phyloP scores from a whole-genome alignment of 1,284 basidiomycete species.

The Rhodotorula sp. region DNA sequence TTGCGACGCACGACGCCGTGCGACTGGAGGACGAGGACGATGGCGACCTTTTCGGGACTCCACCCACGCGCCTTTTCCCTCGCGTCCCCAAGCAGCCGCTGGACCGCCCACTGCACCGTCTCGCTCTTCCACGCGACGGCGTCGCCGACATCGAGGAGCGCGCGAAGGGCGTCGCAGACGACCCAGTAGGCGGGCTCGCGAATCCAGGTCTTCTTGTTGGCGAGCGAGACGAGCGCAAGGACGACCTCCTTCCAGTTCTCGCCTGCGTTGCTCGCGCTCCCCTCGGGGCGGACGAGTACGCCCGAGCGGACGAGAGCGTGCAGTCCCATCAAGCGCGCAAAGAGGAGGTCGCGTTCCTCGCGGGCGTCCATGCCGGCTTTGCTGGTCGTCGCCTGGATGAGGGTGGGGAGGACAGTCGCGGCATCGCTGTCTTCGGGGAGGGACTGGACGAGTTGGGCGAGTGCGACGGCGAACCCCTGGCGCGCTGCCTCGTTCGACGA shows the following conservation, averaged over 20 bases:
- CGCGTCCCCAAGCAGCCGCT: conserved; percentile 55
- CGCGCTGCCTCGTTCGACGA: conserved; percentile 89
- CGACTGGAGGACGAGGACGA: conserved; percentile 68
- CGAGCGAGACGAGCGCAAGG: conserved; percentile 58
- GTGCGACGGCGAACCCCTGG: conserved; percentile 89
- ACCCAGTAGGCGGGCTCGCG: conserved; percentile 89
- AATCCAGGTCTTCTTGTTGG: conserved; percentile 84
- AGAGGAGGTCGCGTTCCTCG: conserved; percentile 87
- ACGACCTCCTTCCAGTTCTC: conserved; percentile 64
- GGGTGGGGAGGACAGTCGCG: conserved; percentile 67
- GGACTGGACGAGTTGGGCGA: conserved; percentile 83
- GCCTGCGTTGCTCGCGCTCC: conserved; percentile 61
- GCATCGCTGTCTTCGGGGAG: conserved; percentile 70
- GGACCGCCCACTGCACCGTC: conserved; percentile 59
- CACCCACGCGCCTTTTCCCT: conserved; percentile 52
- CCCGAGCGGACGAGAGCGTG: conserved; percentile 77
- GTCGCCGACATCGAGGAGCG: conserved; percentile 54
- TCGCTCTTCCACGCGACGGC: conserved; percentile 62
- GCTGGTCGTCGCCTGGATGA: conserved; percentile 55
- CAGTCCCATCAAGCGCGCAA: conserved; percentile 88
- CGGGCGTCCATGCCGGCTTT: conserved; percentile 25
- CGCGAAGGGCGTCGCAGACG: conserved; percentile 63
- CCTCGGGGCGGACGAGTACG: conserved; percentile 62
- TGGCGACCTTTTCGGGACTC: conserved; percentile 83
- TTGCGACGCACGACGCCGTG: conserved; percentile 53